These are phyloP conservation scores for Immersiporthe knoxdaviesiana DNA, from an alignment of 2,329 filamentous ascomycete species.

Conservation along the genomic window DNA sequence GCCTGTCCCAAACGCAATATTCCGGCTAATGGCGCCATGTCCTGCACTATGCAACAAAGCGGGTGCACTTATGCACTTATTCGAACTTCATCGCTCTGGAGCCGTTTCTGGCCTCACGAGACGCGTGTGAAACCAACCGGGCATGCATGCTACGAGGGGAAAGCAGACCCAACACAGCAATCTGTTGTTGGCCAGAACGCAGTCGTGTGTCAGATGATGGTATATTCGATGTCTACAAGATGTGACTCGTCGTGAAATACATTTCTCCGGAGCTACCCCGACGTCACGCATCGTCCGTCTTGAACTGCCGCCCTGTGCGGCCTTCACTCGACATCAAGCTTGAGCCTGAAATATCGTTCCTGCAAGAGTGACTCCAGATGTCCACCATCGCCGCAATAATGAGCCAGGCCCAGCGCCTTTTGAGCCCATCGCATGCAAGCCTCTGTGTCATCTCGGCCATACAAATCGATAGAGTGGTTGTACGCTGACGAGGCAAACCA, in stretches of 20 bases:
- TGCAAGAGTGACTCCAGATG: constrained; percentile 49
- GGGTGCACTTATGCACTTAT: constrained; percentile 8
- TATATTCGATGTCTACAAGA: not conserved
- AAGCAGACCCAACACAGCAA: not conserved
- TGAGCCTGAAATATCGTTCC: constrained; percentile 48
- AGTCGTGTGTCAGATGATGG: not conserved
- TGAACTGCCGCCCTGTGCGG: not conserved
- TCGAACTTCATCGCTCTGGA: constrained; percentile 4
- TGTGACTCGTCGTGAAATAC: not conserved
- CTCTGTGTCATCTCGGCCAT: constrained; percentile 56
- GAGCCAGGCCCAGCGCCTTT: constrained; percentile 64
- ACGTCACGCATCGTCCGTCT: not conserved
- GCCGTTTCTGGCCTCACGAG: not conserved
- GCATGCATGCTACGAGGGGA: not conserved
- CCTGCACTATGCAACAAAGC: constrained; percentile 8
- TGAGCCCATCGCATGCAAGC: constrained; percentile 64
- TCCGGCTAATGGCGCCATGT: constrained; percentile 12
- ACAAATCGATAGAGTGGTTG: constrained; percentile 73
- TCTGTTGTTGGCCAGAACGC: no score
- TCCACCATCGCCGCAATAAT: constrained; percentile 59
- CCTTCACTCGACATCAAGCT: constrained; percentile 29
- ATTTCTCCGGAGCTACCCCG: not conserved
- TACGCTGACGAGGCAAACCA: constrained; percentile 74
- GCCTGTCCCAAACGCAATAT: constrained; percentile 9
- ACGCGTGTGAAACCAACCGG: not conserved